Percentiles rank a stretch among this genome's conserved stretches.
phyloP scores from a whole-genome alignment of 2,329 filamentous ascomycete genomes.

The Pseudopyricularia cyperi region DNA sequence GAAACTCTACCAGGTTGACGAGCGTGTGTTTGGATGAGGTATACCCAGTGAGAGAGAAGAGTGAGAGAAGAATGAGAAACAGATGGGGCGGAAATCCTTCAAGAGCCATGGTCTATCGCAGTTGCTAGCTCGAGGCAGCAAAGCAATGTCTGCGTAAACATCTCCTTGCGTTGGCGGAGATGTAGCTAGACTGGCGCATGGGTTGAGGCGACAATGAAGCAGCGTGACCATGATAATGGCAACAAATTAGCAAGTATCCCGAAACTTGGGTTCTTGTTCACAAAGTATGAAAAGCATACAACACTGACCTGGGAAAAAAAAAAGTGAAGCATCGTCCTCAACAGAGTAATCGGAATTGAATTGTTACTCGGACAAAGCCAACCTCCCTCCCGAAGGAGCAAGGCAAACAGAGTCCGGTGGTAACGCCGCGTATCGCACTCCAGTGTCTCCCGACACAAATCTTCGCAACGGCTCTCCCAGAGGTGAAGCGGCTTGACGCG shows the following conservation, averaged over 20 bases:
- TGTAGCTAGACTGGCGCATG: neutral
- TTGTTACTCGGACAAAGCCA: slow-evolving; percentile 1
- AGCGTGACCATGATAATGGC: neutral
- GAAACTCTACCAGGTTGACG: too few species aligned
- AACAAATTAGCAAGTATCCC: neutral
- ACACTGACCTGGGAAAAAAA: slow-evolving; percentile 9
- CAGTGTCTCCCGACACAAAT: slow-evolving; percentile 10
- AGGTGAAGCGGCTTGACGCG: slow-evolving; percentile 6
- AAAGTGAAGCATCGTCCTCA: slow-evolving; percentile 10
- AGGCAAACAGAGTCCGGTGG: slow-evolving; percentile 1
- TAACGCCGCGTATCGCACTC: slow-evolving; percentile 12
- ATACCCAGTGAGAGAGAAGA: too few species aligned
- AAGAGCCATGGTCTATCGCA: too few species aligned
- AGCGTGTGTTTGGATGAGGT: too few species aligned
- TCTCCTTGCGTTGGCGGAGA: too few species aligned
- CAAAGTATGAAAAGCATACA: neutral
- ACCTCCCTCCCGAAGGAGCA: neutral
- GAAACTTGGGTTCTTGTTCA: neutral
- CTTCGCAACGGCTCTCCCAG: slow-evolving; percentile 13
- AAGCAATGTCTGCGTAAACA: too few species aligned
- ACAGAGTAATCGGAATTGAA: slow-evolving; percentile 9
- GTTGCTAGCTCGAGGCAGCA: too few species aligned
- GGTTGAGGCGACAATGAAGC: neutral
- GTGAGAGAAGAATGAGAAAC: too few species aligned
- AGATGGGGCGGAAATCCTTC: too few species aligned